A percentile compares a stretch with the other conserved stretches of the same genome.
phyloP scores from a whole-genome alignment of 2,329 filamentous ascomycete genomes.

The Alternaria postmessia region DNA sequence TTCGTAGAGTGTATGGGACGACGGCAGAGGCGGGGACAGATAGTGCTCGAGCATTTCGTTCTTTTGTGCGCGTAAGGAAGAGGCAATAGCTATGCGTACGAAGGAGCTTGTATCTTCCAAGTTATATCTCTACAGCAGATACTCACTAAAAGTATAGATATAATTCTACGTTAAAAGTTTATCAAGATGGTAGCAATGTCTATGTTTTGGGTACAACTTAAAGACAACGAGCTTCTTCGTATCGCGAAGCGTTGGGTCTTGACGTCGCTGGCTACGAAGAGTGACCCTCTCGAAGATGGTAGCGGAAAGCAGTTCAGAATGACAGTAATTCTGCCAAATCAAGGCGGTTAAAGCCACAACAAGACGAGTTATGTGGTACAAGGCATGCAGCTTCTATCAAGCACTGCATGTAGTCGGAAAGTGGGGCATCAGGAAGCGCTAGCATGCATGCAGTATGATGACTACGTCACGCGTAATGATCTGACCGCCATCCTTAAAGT shows the following conservation, averaged over 20 bases:
- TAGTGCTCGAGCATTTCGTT: not conserved
- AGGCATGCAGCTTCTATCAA: conserved; percentile 2
- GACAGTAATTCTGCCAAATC: not conserved
- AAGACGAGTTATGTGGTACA: not conserved
- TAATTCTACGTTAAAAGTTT: too few species aligned
- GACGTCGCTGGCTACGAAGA: too few species aligned
- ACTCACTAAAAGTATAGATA: too few species aligned
- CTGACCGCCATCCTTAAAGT: not conserved
- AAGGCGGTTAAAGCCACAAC: not conserved
- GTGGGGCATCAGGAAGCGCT: conserved; percentile 6
- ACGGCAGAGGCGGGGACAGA: not conserved
- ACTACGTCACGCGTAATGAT: conserved; percentile 9
- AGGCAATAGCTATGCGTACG: too few species aligned
- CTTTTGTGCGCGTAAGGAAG: not conserved
- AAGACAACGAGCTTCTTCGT: too few species aligned
- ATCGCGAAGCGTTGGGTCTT: too few species aligned
- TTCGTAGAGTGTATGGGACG: not conserved
- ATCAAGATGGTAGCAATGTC: too few species aligned
- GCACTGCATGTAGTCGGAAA: not conserved
- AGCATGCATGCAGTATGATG: not conserved
- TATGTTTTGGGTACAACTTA: too few species aligned
- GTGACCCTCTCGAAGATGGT: too few species aligned
- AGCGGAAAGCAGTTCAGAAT: too few species aligned
- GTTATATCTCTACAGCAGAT: too few species aligned
- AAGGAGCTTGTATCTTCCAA: too few species aligned